Conservation (phyloP, 371 early-diverging fungal species). For the Dichotomocladium elegans region DNA sequence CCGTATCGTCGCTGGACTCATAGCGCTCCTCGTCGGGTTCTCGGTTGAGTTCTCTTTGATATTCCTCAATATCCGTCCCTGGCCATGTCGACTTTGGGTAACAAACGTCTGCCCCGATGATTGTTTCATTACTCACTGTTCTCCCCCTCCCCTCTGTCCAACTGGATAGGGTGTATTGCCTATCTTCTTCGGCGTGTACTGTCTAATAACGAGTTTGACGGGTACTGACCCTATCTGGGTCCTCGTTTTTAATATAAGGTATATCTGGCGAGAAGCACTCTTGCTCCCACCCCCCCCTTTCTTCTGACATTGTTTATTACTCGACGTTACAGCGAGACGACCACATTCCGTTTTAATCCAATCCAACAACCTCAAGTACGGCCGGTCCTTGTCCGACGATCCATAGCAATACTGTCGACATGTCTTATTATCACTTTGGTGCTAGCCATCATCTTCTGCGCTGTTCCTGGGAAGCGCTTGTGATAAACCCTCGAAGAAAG, state of each 20-base stretch:
- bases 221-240: slow-evolving; percentile 48
- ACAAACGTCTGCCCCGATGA: neutral
- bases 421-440: slow-evolving; percentile 16
- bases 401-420: slow-evolving; percentile 8
- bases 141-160: slow-evolving; percentile 2
- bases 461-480: slow-evolving; percentile 31
- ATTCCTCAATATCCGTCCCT: slow-evolving; percentile 51
- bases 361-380: slow-evolving; percentile 30
- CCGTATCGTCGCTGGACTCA: slow-evolving; percentile 43
- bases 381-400: slow-evolving; percentile 19
- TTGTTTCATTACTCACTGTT: neutral
- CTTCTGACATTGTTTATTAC: neutral
- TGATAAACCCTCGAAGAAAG: too few species aligned
- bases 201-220: slow-evolving; percentile 26
- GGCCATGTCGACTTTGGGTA: slow-evolving; percentile 56
- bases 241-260: slow-evolving; percentile 38
- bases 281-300: too few species aligned
- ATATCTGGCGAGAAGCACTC: neutral
- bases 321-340: slow-evolving; percentile 28
- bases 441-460: slow-evolving; percentile 25
- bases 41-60: slow-evolving; percentile 54
- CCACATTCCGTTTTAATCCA: slow-evolving; percentile 34
- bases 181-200: slow-evolving; percentile 33
- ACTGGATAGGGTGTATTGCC: slow-evolving; percentile 44
- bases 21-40: slow-evolving; percentile 51